Evolutionary conservation across 1,284 basidiomycete species (phyloP), one percentile per base, ranked within the genome.

Genomic region (Cryptococcus deneoformans): DNA sequence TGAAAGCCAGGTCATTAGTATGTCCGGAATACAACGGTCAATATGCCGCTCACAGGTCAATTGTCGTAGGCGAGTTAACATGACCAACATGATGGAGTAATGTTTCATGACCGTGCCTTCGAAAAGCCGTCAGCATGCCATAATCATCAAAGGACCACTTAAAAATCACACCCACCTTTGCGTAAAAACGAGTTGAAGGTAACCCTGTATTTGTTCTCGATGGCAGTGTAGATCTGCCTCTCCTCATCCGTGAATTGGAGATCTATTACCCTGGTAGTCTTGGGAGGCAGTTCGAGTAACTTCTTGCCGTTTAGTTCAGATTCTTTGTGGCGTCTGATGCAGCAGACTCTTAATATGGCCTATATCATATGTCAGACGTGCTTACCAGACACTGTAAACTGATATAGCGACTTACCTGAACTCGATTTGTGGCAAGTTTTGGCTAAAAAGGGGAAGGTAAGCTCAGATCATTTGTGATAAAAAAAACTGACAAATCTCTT

Each of bases 131-230:
- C 12, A 50, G 51, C 10, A 46, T 34, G 8, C 46, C 50, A 46
- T 35, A 6, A 20, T 12, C 16, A 8, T 10, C 11, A 34, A 29
- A 45, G 20, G n/a, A 12, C n/a, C 20, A 14, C 14, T 34, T 1
- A 9, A 40, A 2, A 35, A 6, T 16, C 12, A 35, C 44, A 47
- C n/a, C 5, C 29, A 62, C 67, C 68, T 36, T 54, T 60, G 42
- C 65, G 59, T 46, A 77, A 66, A 63, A 68, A 79, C 53, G 70
- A 70, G 59, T 77, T 77, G 60, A 79, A 77, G 7, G 64, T 61
- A 12, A 76, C 59, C 40, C 65, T 60, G 36, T 71, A 75, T 8
- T 69, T 60, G 35, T 64, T 65, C 53, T 79, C 76, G 35, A 77
- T 62, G 5, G 66, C 61, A 10, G 62, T 63, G 63, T 79, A 79